Base-by-base conservation (phyloP, 495 filamentous ascomycete genomes). In the Niebla homalea region DNA sequence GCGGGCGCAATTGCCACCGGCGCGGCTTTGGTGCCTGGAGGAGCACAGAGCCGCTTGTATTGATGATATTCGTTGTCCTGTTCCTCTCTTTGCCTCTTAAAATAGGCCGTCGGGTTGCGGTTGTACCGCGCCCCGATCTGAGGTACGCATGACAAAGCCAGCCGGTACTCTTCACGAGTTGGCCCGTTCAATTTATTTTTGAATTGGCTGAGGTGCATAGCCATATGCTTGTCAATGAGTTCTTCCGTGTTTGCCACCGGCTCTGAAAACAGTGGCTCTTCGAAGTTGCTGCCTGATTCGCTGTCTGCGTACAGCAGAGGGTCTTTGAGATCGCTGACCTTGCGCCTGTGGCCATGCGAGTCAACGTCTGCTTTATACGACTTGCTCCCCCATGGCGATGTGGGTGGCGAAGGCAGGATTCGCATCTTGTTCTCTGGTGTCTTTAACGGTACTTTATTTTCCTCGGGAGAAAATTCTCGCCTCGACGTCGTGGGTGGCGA, bases 401-500 rank as follows among this genome's bases (percentile, higher is more conserved):
- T 75, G 7, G 84, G 84, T 57, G 84, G 84, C 37, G 84, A 87
- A 29, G 82, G 74, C 23, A 81, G 67, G 12, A 75, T 57, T 69
- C 67, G 51, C 67, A 70, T 50, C 63, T 72, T 54, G 64, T 66
- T 55, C 70, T 73, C 53, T 50, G 58, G 48, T 22, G 56, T 43
- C 25, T 67, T 66, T 52, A 76, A 71, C 19, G 72, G 72, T 44
- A 70, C 67, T 18, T 70, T 56, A 46, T 66, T 76, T 63, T 67
- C 68, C 57, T 66, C 70, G 58, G 59, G 62, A 56, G 51, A 56
- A 57, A 60, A 67, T 35, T 61, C 55, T 51, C 53, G 46, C 36
- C 60, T 51, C 29, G 52, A 58, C 50, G 57, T 58, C 58, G 52
- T 60, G 51, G 64, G 65, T 40, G 61, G 68, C 43, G 59, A 68